Base-by-base conservation (phyloP, 805 yeast genomes). In the Candida orba region DNA sequence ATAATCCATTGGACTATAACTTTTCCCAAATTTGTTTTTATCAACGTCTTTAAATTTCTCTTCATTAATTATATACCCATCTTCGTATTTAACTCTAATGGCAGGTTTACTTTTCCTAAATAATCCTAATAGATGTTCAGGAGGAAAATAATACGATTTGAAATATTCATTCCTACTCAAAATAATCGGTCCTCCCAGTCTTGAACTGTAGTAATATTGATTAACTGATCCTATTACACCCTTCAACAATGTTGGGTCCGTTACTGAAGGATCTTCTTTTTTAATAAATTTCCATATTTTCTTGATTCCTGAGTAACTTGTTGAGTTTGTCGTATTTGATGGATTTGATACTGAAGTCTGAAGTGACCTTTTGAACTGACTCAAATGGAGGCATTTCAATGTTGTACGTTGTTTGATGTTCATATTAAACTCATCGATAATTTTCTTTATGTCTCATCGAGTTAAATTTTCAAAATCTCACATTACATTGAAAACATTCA, bases 101-200 rank as follows among this genome's bases (percentile, higher is more conserved):
- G 58, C 51, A 3, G 58, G 60, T n/a, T 42, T 44, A 12, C 48
- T 44, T 40, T 57, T 57, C 13, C 59, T 45, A 39, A 52, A 54
- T 4, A 52, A 12, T 1, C 52, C 52, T 7, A 51, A 37, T 3
- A 56, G n/a, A 32, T 55, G 59, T 1, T 44, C 42, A 2, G 54
- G 52, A 14, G 58, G 58, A 42, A 47, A 57, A 37, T 39, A 57
- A 4, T 42, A 39, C 18, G 44, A 27, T 17, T 37, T 45, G 45
- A 52, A 51, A 39, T 46, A 49, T 20, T 27, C 34, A 36, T 47
- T 50, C 4, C 29, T 12, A 6, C 33, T 18, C 4, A 39, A 9
- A 23, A 31, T 15, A 14, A 27, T 2, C 36, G 46, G 24, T 27
- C 15, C 4, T 35, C 17, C 34, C 7, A 39, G 17, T 14, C 40